A percentile compares a stretch with the other conserved stretches of the same genome.
Evolutionary conservation across 2,329 filamentous ascomycete species (phyloP).

Genomic region (Fusarium sp.): DNA sequence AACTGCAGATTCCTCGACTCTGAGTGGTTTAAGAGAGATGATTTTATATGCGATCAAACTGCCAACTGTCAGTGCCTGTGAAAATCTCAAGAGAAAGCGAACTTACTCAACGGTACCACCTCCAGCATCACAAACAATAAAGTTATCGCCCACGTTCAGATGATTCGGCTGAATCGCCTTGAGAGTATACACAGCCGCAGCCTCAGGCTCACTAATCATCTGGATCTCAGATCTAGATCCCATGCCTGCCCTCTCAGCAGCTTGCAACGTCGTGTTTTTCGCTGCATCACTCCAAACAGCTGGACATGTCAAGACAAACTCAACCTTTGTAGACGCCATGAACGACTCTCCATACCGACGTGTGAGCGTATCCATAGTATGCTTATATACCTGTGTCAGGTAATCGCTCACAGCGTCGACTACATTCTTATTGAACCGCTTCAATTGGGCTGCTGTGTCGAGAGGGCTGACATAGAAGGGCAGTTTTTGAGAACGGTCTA

Average conservation of each 20-base stretch:
- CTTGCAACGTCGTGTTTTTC: slow-evolving; percentile 84
- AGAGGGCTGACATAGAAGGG: slow-evolving; percentile 83
- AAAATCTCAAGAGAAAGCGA: rapidly evolving
- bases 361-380: slow-evolving; percentile 82
- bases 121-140: slow-evolving; percentile 71
- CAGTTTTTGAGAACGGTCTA: slow-evolving; percentile 82
- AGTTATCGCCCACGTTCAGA: slow-evolving; percentile 74
- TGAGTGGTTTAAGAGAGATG: slow-evolving; percentile 75
- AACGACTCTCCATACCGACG: slow-evolving; percentile 81
- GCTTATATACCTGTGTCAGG: slow-evolving; percentile 77
- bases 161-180: slow-evolving; percentile 83
- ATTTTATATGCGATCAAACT: slow-evolving; percentile 84
- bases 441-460: slow-evolving; percentile 81
- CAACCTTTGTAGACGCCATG: slow-evolving; percentile 78
- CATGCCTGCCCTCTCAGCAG: slow-evolving; percentile 83
- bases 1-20: slow-evolving; percentile 81
- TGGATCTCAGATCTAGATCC: slow-evolving; percentile 75
- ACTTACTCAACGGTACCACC: slow-evolving; percentile 75
- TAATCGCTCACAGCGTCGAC: slow-evolving; percentile 85
- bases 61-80: slow-evolving; percentile 30
- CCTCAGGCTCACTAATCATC: slow-evolving; percentile 85
- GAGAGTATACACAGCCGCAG: slow-evolving; percentile 81
- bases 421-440: slow-evolving; percentile 79
- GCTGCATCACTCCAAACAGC: slow-evolving; percentile 87
- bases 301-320: slow-evolving; percentile 84